These are phyloP conservation scores for Camelina sativa DNA, from an alignment of 345 rosid species.

Conservation along the genomic window DNA sequence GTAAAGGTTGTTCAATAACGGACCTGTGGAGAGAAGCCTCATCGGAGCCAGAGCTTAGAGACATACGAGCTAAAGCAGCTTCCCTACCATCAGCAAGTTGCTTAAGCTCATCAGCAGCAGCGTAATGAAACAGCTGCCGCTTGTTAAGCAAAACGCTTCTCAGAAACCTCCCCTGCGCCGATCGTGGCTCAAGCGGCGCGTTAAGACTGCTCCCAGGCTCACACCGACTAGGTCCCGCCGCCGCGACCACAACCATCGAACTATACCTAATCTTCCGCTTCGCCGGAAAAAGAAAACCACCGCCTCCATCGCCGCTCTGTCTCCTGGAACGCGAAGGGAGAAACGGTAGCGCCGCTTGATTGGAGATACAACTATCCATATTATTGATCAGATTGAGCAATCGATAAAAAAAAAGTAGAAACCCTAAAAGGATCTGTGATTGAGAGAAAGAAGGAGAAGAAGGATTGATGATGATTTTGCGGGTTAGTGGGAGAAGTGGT, in stretches of 20 bases:
- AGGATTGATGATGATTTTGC: constrained; percentile 8
- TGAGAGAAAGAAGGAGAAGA: neutral
- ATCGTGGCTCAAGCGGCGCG: constrained; percentile 77
- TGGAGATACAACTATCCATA: constrained; percentile 62
- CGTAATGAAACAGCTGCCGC: constrained; percentile 69
- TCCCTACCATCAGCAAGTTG: constrained; percentile 65
- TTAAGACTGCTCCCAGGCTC: constrained; percentile 82
- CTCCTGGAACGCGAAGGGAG: constrained; percentile 41
- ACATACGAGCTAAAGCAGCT: constrained; percentile 64
- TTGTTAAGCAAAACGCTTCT: constrained; percentile 79
- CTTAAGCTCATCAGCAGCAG: constrained; percentile 79
- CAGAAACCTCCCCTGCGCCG: constrained; percentile 71
- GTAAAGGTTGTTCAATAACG: neutral
- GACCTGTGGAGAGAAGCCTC: constrained; percentile 86
- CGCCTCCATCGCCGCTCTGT: constrained; percentile 45
- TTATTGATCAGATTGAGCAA: constrained; percentile 21
- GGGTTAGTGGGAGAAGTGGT: constrained; percentile 41
- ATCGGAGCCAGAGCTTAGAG: constrained; percentile 65
- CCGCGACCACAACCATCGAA: constrained; percentile 36
- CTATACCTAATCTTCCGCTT: neutral
- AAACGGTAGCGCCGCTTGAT: constrained; percentile 44
- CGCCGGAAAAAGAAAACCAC: constrained; percentile 17
- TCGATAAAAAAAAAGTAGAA: neutral
- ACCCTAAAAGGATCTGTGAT: constrained; percentile 3
- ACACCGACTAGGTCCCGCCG: constrained; percentile 76